Conservation (phyloP, 495 filamentous ascomycete species). For the Aspergillus egyptiacus region DNA sequence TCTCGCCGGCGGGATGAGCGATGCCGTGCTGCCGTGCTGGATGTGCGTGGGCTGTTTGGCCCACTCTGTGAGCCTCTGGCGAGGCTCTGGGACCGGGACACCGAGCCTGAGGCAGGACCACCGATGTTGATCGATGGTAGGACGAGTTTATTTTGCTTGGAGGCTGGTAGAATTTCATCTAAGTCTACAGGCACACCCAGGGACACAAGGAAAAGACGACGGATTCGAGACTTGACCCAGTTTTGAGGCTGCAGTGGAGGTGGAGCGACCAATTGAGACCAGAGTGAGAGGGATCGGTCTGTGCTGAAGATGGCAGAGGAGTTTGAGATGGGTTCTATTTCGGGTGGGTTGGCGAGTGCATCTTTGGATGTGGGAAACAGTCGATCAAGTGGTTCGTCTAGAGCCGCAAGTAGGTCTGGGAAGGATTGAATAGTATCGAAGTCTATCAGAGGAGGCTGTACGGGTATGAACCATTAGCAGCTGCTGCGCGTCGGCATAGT, state of each 20-base stretch:
- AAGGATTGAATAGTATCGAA: conserved; percentile 56
- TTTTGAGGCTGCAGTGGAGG: conserved; percentile 93
- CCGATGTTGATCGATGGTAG: conserved; percentile 73
- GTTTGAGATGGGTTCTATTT: conserved; percentile 40
- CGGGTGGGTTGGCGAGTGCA: conserved; percentile 30
- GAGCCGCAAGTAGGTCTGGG: conserved; percentile 39
- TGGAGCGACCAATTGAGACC: conserved; percentile 92
- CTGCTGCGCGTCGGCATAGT: not conserved
- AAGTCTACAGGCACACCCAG: conserved; percentile 94
- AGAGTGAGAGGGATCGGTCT: conserved; percentile 75
- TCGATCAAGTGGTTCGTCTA: conserved; percentile 46
- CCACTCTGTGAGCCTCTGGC: conserved; percentile 35
- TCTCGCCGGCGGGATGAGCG: conserved; percentile 41
- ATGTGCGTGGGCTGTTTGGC: conserved; percentile 33
- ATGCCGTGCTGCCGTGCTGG: conserved; percentile 29
- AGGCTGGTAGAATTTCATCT: conserved; percentile 92
- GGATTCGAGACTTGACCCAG: conserved; percentile 95
- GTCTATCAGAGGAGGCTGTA: conserved; percentile 65
- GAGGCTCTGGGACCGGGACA: conserved; percentile 43
- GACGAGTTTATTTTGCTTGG: conserved; percentile 95
- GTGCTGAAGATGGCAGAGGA: conserved; percentile 47
- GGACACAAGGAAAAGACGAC: conserved; percentile 91
- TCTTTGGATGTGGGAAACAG: conserved; percentile 49
- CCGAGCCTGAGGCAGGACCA: conserved; percentile 26
- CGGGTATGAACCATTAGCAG: conserved; percentile 5